Evolutionary conservation across 1,284 basidiomycete genomes (phyloP).

Genomic region (Tilletia walkeri): DNA sequence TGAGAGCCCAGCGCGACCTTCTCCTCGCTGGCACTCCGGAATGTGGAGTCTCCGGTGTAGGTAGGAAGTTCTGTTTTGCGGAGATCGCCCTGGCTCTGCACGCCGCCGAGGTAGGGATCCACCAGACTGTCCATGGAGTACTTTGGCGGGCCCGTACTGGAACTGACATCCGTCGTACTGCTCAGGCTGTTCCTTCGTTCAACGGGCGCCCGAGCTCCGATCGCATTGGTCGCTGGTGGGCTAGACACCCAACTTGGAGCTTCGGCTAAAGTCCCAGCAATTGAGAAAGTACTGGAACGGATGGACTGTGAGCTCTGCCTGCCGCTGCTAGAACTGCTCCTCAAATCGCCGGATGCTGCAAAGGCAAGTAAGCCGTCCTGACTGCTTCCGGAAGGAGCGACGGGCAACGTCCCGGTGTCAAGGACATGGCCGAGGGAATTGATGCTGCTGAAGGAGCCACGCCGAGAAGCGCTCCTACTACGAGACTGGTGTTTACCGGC

Average conservation of each 20-base stretch:
- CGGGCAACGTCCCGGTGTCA: neutral
- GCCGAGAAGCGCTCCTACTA: constrained; percentile 7
- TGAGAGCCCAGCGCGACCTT: neutral
- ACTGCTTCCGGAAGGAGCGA: neutral
- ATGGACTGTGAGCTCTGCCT: neutral
- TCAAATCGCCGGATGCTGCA: neutral
- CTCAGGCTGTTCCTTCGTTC: constrained; percentile 10
- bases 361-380: constrained; percentile 1
- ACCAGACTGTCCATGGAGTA: constrained; percentile 14
- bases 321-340: constrained; percentile 8
- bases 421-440: neutral
- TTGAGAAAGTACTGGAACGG: neutral
- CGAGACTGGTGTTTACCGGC: neutral
- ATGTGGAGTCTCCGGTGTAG: neutral
- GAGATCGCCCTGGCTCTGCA: neutral
- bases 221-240: neutral
- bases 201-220: neutral
- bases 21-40: neutral
- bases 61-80: neutral
- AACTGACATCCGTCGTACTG: constrained; percentile 1
- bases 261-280: neutral
- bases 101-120: neutral
- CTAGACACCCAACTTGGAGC: constrained; percentile 1
- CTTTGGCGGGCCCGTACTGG: neutral
- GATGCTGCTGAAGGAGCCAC: constrained; percentile 8